Base-by-base conservation (phyloP, 352 stramenopile genomes). In the Thalassiosira livingstoniorum region DNA sequence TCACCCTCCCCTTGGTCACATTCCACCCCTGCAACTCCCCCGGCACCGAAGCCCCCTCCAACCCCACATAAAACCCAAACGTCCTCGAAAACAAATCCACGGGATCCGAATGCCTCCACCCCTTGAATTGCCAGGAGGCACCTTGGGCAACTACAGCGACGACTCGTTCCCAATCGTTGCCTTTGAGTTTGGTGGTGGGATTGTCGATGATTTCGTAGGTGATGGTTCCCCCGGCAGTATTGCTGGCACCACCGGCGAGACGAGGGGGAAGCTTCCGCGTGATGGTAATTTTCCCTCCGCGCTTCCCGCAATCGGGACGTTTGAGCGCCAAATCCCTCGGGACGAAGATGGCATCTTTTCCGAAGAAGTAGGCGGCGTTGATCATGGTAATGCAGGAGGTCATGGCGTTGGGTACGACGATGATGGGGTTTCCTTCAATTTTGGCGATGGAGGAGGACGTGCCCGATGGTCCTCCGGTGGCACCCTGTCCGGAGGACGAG, bases 161-260 rank as follows among this genome's bases (percentile, higher is more conserved):
- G 15, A 94, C 79, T 31, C 87, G 78, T 57, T 93, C 82, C 90
- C 90, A 94, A 53, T 93, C 90, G 29, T 86, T 68, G 5, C 77
- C 66, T 32, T 89, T 85, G 23, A 92, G 79, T 58, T 77, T 79
- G 15, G 61, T 76, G n/a, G 70, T 81, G 13, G 90, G 90, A 82
- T 93, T 94, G 68, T 94, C 88, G 51, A 94, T 91, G 21, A 94
- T 82, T 65, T 94, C 88, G 54, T 92, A 94, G 31, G 90, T 86
- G 7, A 93, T 80, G 32, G 78, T 69, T 13, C 80, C 78, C n/a
- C n/a, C n/a, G n/a, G n/a, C n/a, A n/a, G n/a, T n/a, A n/a, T n/a
- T n/a, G n/a, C n/a, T n/a, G n/a, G n/a, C n/a, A n/a, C n/a, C n/a
- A 35, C 83, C 84, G 13, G 80, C 86, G 15, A 87, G 79, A 39